Conservation (phyloP, 257 asterid genomes). For the Solanum boliviense region DNA sequence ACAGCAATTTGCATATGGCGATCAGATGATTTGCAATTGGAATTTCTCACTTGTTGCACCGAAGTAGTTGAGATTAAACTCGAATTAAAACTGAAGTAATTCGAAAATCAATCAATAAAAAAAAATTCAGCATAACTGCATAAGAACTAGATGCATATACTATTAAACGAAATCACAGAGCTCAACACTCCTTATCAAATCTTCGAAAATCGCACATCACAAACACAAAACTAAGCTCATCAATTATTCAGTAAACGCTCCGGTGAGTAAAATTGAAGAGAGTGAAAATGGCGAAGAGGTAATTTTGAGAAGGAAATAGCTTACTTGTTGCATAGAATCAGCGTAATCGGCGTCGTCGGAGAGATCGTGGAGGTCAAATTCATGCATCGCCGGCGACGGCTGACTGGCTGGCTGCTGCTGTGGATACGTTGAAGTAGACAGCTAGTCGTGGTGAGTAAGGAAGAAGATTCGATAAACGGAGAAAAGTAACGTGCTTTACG, state of each 20-base stretch:
- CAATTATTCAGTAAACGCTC: not conserved
- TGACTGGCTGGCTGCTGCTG: not conserved
- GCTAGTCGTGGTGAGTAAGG: not conserved
- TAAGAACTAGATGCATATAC: not conserved
- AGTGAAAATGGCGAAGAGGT: not conserved
- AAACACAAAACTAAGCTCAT: not conserved
- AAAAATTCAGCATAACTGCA: not conserved
- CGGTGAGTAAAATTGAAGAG: not conserved
- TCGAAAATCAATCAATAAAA: not conserved
- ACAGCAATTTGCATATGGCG: not conserved
- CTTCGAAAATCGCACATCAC: not conserved
- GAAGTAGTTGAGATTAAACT: not conserved
- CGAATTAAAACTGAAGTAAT: not conserved
- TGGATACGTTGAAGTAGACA: not conserved
- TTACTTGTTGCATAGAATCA: conserved; percentile 31
- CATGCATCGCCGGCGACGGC: conserved; percentile 43
- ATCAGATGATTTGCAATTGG: not conserved
- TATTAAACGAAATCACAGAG: not conserved
- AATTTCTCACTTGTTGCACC: not conserved
- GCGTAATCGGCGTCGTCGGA: conserved; percentile 95
- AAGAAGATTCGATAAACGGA: not conserved
- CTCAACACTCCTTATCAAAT: not conserved
- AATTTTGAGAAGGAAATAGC: not conserved
- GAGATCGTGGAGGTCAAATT: conserved; percentile 61
- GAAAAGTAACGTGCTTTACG: not conserved